A percentile compares a stretch with the other conserved stretches of the same genome.
Conservation (phyloP, 441 rosid species). For the Populus hybrid region DNA sequence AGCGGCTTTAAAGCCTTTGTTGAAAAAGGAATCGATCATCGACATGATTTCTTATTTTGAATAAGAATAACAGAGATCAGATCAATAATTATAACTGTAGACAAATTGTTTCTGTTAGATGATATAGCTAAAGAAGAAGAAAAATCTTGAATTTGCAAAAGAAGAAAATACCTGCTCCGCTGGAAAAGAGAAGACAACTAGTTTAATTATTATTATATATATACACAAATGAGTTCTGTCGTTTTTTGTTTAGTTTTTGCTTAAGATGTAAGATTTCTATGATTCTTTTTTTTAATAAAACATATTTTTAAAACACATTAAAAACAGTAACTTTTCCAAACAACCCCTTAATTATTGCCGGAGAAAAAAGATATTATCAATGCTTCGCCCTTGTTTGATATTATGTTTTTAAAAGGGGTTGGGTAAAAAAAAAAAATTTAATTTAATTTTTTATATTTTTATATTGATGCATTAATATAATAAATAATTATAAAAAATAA, state of each 20-base stretch:
- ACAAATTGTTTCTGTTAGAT: neutral
- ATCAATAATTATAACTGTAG: neutral
- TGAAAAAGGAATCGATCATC: conserved; percentile 89
- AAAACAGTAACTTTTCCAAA: no score
- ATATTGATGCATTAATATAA: no score
- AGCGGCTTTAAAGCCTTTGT: conserved; percentile 85
- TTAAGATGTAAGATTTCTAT: conserved; percentile 15
- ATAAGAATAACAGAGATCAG: conserved; percentile 3
- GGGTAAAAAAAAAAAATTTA: no score
- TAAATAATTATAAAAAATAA: no score
- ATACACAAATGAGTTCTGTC: neutral
- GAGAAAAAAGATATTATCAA: neutral
- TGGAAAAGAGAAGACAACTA: neutral
- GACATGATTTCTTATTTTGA: conserved; percentile 46
- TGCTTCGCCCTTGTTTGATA: no score
- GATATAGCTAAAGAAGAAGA: neutral
- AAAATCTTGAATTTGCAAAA: neutral
- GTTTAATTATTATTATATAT: neutral
- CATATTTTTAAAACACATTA: no score
- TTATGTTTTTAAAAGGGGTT: no score
- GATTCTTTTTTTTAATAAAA: neutral
- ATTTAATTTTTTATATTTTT: no score
- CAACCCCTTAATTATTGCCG: neutral
- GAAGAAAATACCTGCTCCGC: conserved; percentile 6
- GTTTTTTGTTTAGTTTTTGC: conserved; percentile 1